Evolutionary conservation across 768 basidiomycete species (phyloP).

Genomic region (Naganishia friedmannii): DNA sequence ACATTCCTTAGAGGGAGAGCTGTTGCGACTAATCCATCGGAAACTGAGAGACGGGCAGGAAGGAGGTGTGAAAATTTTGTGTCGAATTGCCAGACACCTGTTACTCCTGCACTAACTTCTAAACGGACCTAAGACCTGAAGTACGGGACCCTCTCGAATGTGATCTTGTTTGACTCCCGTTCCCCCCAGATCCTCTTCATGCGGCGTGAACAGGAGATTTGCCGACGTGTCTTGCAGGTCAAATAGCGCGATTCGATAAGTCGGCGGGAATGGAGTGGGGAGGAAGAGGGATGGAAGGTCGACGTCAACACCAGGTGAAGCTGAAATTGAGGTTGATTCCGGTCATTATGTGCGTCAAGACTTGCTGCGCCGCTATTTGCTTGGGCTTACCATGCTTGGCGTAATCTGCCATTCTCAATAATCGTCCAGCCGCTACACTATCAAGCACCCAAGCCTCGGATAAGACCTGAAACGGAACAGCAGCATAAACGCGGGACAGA

Average conservation of each 20-base stretch:
- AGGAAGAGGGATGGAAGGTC: constrained; percentile 2
- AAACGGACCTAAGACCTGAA: background rate
- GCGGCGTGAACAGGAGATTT: background rate
- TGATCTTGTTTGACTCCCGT: background rate
- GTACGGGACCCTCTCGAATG: background rate
- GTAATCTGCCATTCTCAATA: constrained; percentile 2
- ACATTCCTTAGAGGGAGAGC: background rate
- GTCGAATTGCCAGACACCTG: background rate
- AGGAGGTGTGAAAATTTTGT: background rate
- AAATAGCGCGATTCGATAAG: background rate
- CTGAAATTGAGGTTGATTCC: background rate
- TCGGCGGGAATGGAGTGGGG: constrained; percentile 4
- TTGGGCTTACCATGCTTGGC: constrained; percentile 5
- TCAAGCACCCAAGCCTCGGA: constrained; percentile 5
- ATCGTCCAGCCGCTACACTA: background rate
- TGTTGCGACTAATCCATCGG: background rate
- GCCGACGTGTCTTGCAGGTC: background rate
- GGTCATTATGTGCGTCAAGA: background rate
- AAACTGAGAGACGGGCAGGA: background rate
- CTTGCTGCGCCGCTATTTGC: background rate
- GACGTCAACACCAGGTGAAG: background rate
- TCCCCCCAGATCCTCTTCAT: background rate
- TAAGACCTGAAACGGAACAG: background rate
- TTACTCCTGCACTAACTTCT: background rate
- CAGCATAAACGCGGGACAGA: background rate